A percentile compares a stretch with the other conserved stretches of the same genome.
Evolutionary conservation across 2,329 filamentous ascomycete species (phyloP).

Genomic region (Escovopsis weberi): DNA sequence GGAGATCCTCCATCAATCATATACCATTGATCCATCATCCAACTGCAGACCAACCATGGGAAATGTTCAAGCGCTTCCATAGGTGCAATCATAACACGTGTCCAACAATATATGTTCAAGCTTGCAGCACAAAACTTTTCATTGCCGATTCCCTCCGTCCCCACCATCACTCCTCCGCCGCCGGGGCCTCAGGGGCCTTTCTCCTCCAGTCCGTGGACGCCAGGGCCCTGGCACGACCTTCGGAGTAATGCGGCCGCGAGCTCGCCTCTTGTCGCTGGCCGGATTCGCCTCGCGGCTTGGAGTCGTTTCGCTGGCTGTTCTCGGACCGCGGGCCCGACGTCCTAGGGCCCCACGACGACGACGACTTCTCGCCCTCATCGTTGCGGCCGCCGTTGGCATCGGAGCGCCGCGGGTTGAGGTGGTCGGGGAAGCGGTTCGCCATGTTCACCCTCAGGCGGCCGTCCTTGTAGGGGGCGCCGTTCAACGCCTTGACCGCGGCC

Average conservation of each 20-base stretch:
- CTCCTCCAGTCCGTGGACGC: slow-evolving; percentile 5
- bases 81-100: too few relatives aligned
- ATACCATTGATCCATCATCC: too few relatives aligned
- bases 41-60: too few relatives aligned
- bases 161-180: too few relatives aligned
- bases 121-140: too few relatives aligned
- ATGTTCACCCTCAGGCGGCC: slow-evolving; percentile 10
- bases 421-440: slow-evolving; percentile 5
- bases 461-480: slow-evolving; percentile 10
- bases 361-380: neutral
- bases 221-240: slow-evolving; percentile 3
- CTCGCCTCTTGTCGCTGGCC: too few relatives aligned
- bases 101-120: too few relatives aligned
- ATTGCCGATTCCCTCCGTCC: too few relatives aligned
- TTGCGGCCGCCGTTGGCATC: slow-evolving; percentile 1
- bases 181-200: neutral
- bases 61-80: too few relatives aligned
- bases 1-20: too few relatives aligned
- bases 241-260: neutral
- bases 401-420: neutral
- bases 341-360: neutral
- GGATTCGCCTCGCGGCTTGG: neutral
- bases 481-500: slow-evolving; percentile 25
- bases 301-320: neutral
- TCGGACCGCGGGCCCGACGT: slow-evolving; percentile 2